These are phyloP conservation scores for Populus trichocarpa DNA, from an alignment of 441 rosid species.

Conservation along the genomic window DNA sequence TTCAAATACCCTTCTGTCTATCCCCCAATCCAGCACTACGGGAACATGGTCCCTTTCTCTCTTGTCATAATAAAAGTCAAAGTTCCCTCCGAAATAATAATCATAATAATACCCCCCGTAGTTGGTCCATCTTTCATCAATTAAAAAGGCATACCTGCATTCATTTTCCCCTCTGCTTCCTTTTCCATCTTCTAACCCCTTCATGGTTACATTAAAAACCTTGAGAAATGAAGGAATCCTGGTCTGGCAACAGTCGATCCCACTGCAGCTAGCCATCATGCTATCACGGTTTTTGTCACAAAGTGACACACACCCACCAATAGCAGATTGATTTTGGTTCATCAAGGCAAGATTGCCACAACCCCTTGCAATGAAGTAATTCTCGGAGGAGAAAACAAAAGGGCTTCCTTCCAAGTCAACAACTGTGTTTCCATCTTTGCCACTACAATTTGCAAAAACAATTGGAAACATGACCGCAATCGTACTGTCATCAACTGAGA, in stretches of 20 bases:
- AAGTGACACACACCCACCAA: background rate
- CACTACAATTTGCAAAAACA: background rate
- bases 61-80: background rate
- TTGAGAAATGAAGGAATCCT: background rate
- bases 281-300: background rate
- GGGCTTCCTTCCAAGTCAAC: background rate
- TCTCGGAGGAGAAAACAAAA: background rate
- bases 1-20: background rate
- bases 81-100: fast-evolving
- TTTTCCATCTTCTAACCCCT: background rate
- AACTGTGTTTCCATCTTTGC: background rate
- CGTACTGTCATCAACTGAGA: fast-evolving
- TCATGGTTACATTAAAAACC: background rate
- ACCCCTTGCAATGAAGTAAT: background rate
- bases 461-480: background rate
- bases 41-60: background rate
- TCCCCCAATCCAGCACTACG: background rate
- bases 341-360: background rate
- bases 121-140: no score
- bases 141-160: background rate
- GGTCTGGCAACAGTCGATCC: background rate
- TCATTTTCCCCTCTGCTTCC: background rate
- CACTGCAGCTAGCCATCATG: background rate
- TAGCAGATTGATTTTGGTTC: background rate
- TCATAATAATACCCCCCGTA: no score